Evolutionary conservation across 129 eudicot species (phyloP), one percentile per base, ranked within the genome.

Genomic region (Dittrichia graveolens): DNA sequence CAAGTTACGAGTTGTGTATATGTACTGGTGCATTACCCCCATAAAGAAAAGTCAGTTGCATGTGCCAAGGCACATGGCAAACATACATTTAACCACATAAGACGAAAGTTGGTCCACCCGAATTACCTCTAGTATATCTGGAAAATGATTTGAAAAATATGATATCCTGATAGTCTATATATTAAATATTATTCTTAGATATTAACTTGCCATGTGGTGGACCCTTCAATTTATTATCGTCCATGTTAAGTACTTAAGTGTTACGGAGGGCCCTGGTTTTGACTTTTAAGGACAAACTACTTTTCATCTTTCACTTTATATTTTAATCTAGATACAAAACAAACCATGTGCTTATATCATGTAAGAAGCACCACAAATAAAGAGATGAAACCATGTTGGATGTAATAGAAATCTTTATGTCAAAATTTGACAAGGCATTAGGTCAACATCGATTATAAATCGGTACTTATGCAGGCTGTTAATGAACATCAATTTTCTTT

Each of bases 11-110:
- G 42, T 48, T 18, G 14, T 12, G 62, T 59, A 62, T 63, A 6
- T 52, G 78, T 61, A 19, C 8, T 19, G 15, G 52, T 49, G n/a
- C 37, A 61, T 63, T 12, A 45, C 60, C n/a, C 49, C 37, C 41
- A 3, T 50, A 38, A 45, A n/a, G n/a, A n/a, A 24, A 24, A 24
- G 71, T 50, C 76, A 56, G 56, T 38, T 64, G 66, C 73, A 65
- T 75, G 79, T 75, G 72, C 45, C 38, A 64, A 75, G 62, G 12
- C 73, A 75, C 65, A 44, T 64, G 65, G 13, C 64, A 43, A 42
- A 65, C 65, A 75, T 75, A 65, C 65, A 75, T 75, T 42, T 42
- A 75, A 64, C 42, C 10, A 39, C 69, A 59, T 18, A 72, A 45
- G 68, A 59, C 58, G 38, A 60, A 31, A 31, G n/a, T 10, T 38